Evolutionary conservation across 371 early-diverging fungal species (phyloP).

Genomic region (Mucor velutinosus): DNA sequence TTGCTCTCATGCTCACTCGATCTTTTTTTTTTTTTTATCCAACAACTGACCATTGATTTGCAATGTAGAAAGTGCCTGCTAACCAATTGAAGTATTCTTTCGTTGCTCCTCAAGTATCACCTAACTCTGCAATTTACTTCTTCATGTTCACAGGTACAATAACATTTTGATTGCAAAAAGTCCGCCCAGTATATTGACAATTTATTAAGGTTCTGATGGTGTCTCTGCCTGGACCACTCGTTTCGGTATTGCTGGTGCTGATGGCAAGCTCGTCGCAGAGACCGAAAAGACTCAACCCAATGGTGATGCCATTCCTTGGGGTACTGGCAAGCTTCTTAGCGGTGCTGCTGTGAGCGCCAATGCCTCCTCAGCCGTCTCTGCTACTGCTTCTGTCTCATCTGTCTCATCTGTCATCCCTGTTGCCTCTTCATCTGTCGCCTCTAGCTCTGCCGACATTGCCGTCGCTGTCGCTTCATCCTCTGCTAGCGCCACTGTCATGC

Average conservation of each 20-base stretch:
- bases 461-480: slow-evolving; percentile 3
- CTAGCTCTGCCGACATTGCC: slow-evolving; percentile 2
- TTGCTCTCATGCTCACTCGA: not conserved
- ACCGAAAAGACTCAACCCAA: slow-evolving; percentile 28
- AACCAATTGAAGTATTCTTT: slow-evolving; percentile 20
- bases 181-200: not conserved
- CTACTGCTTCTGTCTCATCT: not conserved
- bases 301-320: slow-evolving; percentile 51
- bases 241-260: slow-evolving; percentile 38
- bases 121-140: slow-evolving; percentile 48
- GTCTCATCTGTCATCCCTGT: not conserved
- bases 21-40: not conserved
- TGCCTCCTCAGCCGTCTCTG: slow-evolving; percentile 2
- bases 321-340: slow-evolving; percentile 30
- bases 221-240: slow-evolving; percentile 44
- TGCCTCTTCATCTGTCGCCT: not conserved
- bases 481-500: not conserved
- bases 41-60: not conserved
- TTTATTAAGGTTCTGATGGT: slow-evolving; percentile 30
- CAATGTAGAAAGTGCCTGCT: slow-evolving; percentile 22
- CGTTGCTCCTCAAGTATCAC: slow-evolving; percentile 37
- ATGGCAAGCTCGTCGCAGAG: slow-evolving; percentile 22
- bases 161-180: not conserved
- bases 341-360: not conserved
- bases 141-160: slow-evolving; percentile 47